Conservation (phyloP, 2,329 filamentous ascomycete species). For the Phialophora chinensis region DNA sequence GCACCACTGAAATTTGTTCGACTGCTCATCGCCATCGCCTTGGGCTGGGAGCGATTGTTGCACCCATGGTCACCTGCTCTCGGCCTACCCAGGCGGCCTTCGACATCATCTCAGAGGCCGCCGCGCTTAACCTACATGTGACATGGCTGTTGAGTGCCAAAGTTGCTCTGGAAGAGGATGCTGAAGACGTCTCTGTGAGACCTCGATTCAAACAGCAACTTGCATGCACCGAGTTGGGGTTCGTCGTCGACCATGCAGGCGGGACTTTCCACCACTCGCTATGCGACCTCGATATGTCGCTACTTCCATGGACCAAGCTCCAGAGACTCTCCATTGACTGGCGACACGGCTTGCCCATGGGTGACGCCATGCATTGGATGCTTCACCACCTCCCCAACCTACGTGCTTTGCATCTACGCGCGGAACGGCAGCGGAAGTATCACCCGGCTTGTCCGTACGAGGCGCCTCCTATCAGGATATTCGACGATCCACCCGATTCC, state of each 20-base stretch:
- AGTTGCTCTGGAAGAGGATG: not conserved
- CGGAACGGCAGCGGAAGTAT: slow-evolving; percentile 21
- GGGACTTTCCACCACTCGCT: slow-evolving; percentile 9
- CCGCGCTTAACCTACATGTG: slow-evolving; percentile 28
- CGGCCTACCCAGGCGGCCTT: slow-evolving; percentile 10
- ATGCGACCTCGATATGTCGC: slow-evolving; percentile 12
- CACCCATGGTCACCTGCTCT: not conserved
- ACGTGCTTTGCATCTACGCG: slow-evolving; percentile 28
- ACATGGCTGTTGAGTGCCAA: slow-evolving; percentile 23
- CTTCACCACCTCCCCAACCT: slow-evolving; percentile 26
- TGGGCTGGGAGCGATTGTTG: slow-evolving; percentile 24
- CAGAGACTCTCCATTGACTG: slow-evolving; percentile 27
- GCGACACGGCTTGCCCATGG: slow-evolving; percentile 20
- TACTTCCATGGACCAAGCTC: slow-evolving; percentile 27
- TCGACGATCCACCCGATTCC: slow-evolving; percentile 12
- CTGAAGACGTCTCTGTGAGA: not conserved
- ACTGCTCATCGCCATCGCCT: slow-evolving; percentile 25
- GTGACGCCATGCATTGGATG: slow-evolving; percentile 24
- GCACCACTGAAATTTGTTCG: slow-evolving; percentile 20
- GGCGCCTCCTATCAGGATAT: slow-evolving; percentile 10
- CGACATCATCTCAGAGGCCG: slow-evolving; percentile 26
- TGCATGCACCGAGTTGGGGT: slow-evolving; percentile 23
- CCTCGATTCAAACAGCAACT: not conserved
- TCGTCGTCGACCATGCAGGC: slow-evolving; percentile 15
- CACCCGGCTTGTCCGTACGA: slow-evolving; percentile 26